Evolutionary conservation across 2,329 filamentous ascomycete genomes (phyloP).

Genomic region (Talaromyces sp.): DNA sequence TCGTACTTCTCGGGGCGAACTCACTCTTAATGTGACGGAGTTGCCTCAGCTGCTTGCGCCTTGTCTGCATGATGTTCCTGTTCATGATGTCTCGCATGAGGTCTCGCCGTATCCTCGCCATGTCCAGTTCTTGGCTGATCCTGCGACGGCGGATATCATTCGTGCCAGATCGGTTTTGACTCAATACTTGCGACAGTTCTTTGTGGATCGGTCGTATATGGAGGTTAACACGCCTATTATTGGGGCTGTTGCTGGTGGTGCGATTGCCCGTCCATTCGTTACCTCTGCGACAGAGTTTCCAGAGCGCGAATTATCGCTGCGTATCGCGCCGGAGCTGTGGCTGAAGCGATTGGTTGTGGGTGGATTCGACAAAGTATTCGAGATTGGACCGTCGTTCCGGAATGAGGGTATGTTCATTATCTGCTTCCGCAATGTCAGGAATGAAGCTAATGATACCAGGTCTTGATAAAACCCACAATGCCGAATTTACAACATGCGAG

Average conservation of each 20-base stretch:
- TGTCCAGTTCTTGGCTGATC: conserved; percentile 81
- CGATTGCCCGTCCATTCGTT: conserved; percentile 81
- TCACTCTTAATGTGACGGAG: conserved; percentile 69
- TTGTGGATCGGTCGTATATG: conserved; percentile 72
- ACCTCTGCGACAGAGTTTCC: conserved; percentile 77
- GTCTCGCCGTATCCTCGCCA: conserved; percentile 77
- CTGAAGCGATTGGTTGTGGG: conserved; percentile 89
- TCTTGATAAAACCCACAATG: conserved; percentile 87
- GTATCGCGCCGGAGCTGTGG: conserved; percentile 94
- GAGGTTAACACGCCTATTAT: conserved; percentile 93
- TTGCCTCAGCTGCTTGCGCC: conserved; percentile 76
- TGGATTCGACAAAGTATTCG: conserved; percentile 85
- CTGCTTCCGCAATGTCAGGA: background rate
- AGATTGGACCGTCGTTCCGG: conserved; percentile 88
- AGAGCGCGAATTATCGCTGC: conserved; percentile 70
- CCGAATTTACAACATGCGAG: conserved; percentile 96
- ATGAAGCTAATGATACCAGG: conserved; percentile 37
- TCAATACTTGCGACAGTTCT: conserved; percentile 71
- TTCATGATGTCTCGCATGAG: conserved; percentile 69
- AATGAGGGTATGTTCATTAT: conserved; percentile 71
- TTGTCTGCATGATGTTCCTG: conserved; percentile 76
- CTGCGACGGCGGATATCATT: conserved; percentile 67
- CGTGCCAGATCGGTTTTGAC: conserved; percentile 75
- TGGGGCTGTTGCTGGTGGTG: conserved; percentile 80
- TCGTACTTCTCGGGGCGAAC: conserved; percentile 71